Evolutionary conservation across 306 rosid genomes (phyloP), one percentile per base, ranked within the genome.

Genomic region (Inga oerstediana): DNA sequence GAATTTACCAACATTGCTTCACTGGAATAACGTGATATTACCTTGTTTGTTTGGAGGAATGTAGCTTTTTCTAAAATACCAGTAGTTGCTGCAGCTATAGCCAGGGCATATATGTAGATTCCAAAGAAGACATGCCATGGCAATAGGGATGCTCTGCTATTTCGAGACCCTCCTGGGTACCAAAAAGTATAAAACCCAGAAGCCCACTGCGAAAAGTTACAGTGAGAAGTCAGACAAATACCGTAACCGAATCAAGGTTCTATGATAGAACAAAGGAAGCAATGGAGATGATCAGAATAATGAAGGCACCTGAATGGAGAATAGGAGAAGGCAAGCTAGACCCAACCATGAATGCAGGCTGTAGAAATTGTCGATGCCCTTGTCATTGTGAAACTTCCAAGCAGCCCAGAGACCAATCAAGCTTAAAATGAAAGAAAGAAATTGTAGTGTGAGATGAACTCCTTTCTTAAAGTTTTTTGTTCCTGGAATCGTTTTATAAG

Each of bases 311-410:
- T 97, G 99, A 84, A 92, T 80, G 86, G 81, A 79, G 79, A 94
- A 97, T 49, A 97, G 88, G 82, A 91, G 77, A 59, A 97, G 84
- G 80, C 97, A 97, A 11, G 93, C 90, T 77, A 97, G 88, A 83
- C 99, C 99, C 85, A 97, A 78, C 99, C 98, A 97, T 11, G 99
- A 97, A 82, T 97, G 99, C 80, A 94, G 87, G 90, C 99, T 97
- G 88, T 97, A 97, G 90, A 97, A 97, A 79, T 97, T 97, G 80
- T 94, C 99, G 62, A 97, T 94, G 62, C 99, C 98, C 80, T 92
- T 94, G 81, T 97, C 98, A 39, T 86, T 86, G 91, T 97, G 99
- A 87, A 94, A 97, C 93, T 97, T 97, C 90, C 91, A 83, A 80
- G 98, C 98, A 86, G 99, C 97, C 99, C 98, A 97, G 24, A 90